Evolutionary conservation across 371 early-diverging fungal genomes (phyloP).

Genomic region (Apophysomyces ossiformis): DNA sequence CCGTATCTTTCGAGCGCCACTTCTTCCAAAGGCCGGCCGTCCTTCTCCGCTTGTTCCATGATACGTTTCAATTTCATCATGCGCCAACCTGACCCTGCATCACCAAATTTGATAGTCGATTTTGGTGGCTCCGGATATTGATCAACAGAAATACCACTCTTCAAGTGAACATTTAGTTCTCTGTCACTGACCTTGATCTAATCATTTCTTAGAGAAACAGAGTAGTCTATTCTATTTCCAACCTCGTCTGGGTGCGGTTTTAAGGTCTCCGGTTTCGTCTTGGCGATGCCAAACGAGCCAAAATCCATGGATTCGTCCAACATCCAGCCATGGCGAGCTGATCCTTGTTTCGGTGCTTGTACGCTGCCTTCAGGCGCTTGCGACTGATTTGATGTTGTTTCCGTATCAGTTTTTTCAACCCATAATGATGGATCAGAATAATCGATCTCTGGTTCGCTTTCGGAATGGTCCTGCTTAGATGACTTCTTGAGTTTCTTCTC

Average conservation of each 20-base stretch:
- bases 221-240: slow-evolving; percentile 1
- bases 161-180: slow-evolving; percentile 58
- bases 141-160: slow-evolving; percentile 48
- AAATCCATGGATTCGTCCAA: slow-evolving; percentile 49
- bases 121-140: slow-evolving; percentile 51
- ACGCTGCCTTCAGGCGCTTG: background rate
- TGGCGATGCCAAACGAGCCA: slow-evolving; percentile 38
- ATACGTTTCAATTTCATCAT: slow-evolving; percentile 81
- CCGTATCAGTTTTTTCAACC: slow-evolving; percentile 36
- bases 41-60: slow-evolving; percentile 73
- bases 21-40: slow-evolving; percentile 64
- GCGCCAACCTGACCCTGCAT: slow-evolving; percentile 80
- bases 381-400: slow-evolving; percentile 21
- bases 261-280: slow-evolving; percentile 31
- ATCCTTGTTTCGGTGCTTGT: slow-evolving; percentile 11
- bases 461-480: slow-evolving; percentile 12
- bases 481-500: slow-evolving; percentile 43
- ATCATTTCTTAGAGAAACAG: background rate
- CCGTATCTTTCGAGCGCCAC: slow-evolving; percentile 78
- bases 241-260: slow-evolving; percentile 50
- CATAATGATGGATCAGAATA: slow-evolving; percentile 54
- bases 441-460: slow-evolving; percentile 41
- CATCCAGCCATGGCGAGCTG: slow-evolving; percentile 53
- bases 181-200: slow-evolving; percentile 56
- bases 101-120: slow-evolving; percentile 58